Evolutionary conservation across 805 yeast species (phyloP), one percentile per base, ranked within the genome.

Genomic region (Hagleromyces aurorensis): DNA sequence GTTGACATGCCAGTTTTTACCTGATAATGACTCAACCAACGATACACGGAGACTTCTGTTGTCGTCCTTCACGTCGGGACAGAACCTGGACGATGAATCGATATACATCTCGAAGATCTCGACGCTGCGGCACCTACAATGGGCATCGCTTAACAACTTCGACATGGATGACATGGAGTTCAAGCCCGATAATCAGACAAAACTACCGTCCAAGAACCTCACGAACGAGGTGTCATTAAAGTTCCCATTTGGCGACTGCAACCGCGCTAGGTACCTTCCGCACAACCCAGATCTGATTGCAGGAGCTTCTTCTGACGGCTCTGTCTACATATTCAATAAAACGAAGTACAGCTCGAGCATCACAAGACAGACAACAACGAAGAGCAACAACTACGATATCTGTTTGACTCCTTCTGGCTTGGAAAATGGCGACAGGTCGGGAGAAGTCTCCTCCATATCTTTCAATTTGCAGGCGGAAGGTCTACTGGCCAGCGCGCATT

Each of bases 231-330:
- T 55, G 4, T 33, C 40, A 11, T 53, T 57, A n/a, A 34, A 32
- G 14, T 55, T 52, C 23, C 61, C 62, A 8, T 37, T 76, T 41
- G 52, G 60, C 1, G 86, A 83, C 2, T 77, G 86, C 33, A 83
- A 84, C 49, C 69, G 72, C 37, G 76, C 81, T 0, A 64, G 78
- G 20, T 72, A 70, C 45, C 72, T 82, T 75, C 94, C 95, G 0
- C 89, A 80, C 42, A 87, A 87, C 46, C 91, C 91, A 2, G 91
- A 86, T 46, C 48, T 87, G 4, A 65, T 87, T 4, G 84, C 87
- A 2, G 70, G 85, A 12, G 72, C 76, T 7, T 73, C 81, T 23
- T 72, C 78, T 23, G 52, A 59, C 18, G 96, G 96, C 1, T 61
- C 68, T 9, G 62, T 78, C 8, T 72, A 67, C 29, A 57, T 87